A percentile compares a stretch with the other conserved stretches of the same genome.
These are phyloP conservation scores for Sporisorium scitamineum DNA, from an alignment of 1,284 basidiomycete species.

Conservation along the genomic window DNA sequence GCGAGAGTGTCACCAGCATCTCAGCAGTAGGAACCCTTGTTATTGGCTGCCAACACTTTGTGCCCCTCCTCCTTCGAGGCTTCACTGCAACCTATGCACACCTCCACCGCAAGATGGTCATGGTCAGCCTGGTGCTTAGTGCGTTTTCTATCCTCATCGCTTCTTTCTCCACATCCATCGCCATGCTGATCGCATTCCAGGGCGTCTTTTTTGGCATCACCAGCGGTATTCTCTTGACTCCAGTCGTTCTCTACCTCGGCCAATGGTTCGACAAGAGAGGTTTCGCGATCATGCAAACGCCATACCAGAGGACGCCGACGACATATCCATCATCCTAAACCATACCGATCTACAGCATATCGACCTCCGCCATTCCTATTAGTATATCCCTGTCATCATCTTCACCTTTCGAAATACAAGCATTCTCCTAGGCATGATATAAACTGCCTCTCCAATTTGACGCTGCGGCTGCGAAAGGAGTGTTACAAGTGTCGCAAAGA, in stretches of 20 bases:
- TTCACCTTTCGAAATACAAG: too few species aligned
- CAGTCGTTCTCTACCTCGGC: slow-evolving; percentile 52
- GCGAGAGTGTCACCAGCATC: slow-evolving; percentile 32
- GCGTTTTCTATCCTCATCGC: slow-evolving; percentile 38
- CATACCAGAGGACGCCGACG: too few species aligned
- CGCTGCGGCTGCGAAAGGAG: too few species aligned
- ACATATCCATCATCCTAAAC: too few species aligned
- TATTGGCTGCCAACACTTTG: slow-evolving; percentile 48
- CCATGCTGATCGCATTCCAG: slow-evolving; percentile 48
- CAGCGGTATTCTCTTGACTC: slow-evolving; percentile 41
- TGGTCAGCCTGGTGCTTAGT: slow-evolving; percentile 24
- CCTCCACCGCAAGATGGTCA: slow-evolving; percentile 29
- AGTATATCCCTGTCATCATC: too few species aligned
- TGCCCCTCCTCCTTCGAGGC: slow-evolving; percentile 40
- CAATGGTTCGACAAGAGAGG: slow-evolving; percentile 58
- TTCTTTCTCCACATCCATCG: slow-evolving; percentile 32
- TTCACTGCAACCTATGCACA: slow-evolving; percentile 36
- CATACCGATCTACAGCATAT: too few species aligned
- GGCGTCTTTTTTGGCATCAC: slow-evolving; percentile 47
- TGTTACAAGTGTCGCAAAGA: too few species aligned
- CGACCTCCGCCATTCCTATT: too few species aligned
- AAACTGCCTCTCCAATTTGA: too few species aligned
- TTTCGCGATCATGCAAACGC: too few species aligned
- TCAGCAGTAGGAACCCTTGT: slow-evolving; percentile 54
- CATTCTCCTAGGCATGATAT: too few species aligned